Conservation (phyloP, 108 stramenopile genomes). For the Cyclotella distinguenda region DNA sequence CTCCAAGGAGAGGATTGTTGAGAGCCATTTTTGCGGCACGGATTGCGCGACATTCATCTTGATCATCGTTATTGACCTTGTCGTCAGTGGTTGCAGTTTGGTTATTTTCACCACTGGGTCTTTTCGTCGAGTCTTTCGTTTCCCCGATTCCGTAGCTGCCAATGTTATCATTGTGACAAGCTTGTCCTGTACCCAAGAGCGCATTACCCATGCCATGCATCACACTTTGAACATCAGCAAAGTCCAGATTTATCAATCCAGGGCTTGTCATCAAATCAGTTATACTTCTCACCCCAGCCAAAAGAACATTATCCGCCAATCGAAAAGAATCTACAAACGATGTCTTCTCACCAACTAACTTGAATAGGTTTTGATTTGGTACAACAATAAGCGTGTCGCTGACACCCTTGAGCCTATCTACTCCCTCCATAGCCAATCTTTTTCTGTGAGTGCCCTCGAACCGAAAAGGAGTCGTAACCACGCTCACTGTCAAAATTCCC, state of each 20-base stretch:
- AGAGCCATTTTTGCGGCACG: slow-evolving; percentile 76
- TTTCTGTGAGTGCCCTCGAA: slow-evolving; percentile 77
- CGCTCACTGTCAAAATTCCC: slow-evolving; percentile 79
- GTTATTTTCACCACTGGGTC: slow-evolving; percentile 25
- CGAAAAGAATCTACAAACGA: slow-evolving; percentile 72
- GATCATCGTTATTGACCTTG: slow-evolving; percentile 37
- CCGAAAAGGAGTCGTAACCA: slow-evolving; percentile 85
- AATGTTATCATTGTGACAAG: slow-evolving; percentile 21
- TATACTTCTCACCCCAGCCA: slow-evolving; percentile 82
- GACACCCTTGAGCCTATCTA: slow-evolving; percentile 50
- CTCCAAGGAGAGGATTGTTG: slow-evolving; percentile 70
- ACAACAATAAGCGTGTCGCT: slow-evolving; percentile 87
- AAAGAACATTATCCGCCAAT: slow-evolving; percentile 81
- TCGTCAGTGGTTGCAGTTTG: slow-evolving; percentile 37
- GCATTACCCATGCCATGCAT: slow-evolving; percentile 86
- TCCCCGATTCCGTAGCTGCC: slow-evolving; percentile 22
- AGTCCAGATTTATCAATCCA: slow-evolving; percentile 84
- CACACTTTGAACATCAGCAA: slow-evolving; percentile 83
- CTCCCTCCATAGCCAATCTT: slow-evolving; percentile 65
- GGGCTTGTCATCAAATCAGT: slow-evolving; percentile 83
- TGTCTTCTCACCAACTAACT: slow-evolving; percentile 65
- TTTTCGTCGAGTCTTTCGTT: slow-evolving; percentile 12
- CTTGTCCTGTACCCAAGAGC: slow-evolving; percentile 74
- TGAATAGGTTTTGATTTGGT: slow-evolving; percentile 80
- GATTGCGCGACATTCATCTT: slow-evolving; percentile 67